phyloP scores from a whole-genome alignment of 805 yeast genomes.

The Tetrapisispora phaffii region DNA sequence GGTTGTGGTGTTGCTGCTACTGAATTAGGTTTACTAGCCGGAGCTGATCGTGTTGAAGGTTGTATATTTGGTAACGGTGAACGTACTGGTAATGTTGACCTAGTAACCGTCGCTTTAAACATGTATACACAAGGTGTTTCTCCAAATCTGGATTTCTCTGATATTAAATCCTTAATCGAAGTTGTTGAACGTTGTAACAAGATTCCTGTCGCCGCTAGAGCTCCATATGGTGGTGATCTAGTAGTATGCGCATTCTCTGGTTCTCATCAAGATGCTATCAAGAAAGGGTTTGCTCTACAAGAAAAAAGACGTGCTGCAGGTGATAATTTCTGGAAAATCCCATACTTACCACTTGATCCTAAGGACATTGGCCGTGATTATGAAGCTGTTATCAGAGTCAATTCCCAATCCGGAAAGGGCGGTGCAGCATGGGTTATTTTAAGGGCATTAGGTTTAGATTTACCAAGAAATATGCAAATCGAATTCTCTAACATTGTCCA shows the following conservation, averaged over 20 bases:
- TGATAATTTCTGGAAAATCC: slow-evolving; percentile 51
- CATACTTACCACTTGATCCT: slow-evolving; percentile 79
- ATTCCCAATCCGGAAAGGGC: slow-evolving; percentile 82
- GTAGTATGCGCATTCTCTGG: slow-evolving; percentile 81
- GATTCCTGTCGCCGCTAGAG: slow-evolving; percentile 67
- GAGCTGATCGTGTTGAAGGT: slow-evolving; percentile 84
- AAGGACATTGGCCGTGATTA: slow-evolving; percentile 79
- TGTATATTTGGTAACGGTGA: slow-evolving; percentile 81
- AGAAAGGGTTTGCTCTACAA: slow-evolving; percentile 56
- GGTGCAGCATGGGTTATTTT: slow-evolving; percentile 84
- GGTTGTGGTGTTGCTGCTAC: slow-evolving; percentile 89
- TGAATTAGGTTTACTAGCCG: slow-evolving; percentile 71
- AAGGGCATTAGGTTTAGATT: slow-evolving; percentile 63
- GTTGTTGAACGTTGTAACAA: slow-evolving; percentile 72
- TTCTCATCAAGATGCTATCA: slow-evolving; percentile 83
- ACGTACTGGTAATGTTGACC: slow-evolving; percentile 79
- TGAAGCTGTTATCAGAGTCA: slow-evolving; percentile 84
- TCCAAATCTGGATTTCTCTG: slow-evolving; percentile 64
- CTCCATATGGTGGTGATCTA: slow-evolving; percentile 75
- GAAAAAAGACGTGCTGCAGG: slow-evolving; percentile 31
- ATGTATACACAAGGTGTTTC: slow-evolving; percentile 69
- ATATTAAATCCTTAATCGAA: slow-evolving; percentile 55
- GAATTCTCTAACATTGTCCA: slow-evolving; percentile 68
- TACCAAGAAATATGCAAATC: slow-evolving; percentile 73
- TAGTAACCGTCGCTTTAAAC: slow-evolving; percentile 68